Evolutionary conservation across 257 asterid genomes (phyloP).

Genomic region (Avicennia marina): DNA sequence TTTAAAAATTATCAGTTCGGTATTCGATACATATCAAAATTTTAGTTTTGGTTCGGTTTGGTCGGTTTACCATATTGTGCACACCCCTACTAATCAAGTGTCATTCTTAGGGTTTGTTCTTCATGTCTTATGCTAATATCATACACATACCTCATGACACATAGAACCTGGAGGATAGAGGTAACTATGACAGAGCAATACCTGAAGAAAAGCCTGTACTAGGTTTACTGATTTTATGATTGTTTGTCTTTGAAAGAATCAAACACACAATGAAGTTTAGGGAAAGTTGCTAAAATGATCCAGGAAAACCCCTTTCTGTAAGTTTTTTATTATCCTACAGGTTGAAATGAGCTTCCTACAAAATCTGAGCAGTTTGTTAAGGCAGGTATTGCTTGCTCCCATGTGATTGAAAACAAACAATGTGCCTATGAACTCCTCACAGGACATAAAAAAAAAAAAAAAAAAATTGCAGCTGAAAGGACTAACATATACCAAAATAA

Average conservation of each 20-base stretch:
- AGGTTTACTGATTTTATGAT: background rate
- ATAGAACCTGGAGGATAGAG: no score
- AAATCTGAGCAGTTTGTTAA: background rate
- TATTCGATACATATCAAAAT: no score
- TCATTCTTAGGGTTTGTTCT: no score
- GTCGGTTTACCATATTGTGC: no score
- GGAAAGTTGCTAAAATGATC: background rate
- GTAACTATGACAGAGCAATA: no score
- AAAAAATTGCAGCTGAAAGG: no score
- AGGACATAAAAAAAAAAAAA: background rate
- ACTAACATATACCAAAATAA: background rate
- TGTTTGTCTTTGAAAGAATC: background rate
- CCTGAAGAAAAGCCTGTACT: background rate
- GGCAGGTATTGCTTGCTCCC: background rate
- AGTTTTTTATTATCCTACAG: background rate
- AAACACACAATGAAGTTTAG: background rate
- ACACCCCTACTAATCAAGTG: no score
- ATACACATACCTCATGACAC: no score
- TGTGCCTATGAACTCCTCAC: background rate
- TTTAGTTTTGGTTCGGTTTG: no score
- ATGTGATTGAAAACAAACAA: background rate
- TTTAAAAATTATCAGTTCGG: no score
- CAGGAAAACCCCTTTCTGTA: background rate
- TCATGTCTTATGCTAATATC: no score
- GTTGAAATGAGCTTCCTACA: background rate